These are phyloP conservation scores for Yarrowia porcina DNA, from an alignment of 805 yeast genomes.

Conservation along the genomic window DNA sequence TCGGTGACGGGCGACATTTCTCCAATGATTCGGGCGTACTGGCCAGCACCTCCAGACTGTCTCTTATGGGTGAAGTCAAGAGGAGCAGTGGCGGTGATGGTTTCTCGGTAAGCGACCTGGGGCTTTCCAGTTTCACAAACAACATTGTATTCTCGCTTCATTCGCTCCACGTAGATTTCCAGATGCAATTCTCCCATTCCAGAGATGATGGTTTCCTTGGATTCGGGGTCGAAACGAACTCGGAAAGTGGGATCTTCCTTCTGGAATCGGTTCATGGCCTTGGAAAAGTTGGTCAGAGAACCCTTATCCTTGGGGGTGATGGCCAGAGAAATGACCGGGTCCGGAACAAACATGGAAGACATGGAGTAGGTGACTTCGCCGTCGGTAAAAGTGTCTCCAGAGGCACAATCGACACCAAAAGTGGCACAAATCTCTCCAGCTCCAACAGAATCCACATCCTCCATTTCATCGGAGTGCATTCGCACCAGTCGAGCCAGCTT, in stretches of 20 bases:
- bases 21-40: constrained; percentile 95
- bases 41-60: constrained; percentile 99
- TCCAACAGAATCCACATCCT: constrained; percentile 90
- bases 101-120: constrained; percentile 96
- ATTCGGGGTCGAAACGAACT: constrained; percentile 82
- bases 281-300: constrained; percentile 75
- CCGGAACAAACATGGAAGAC: constrained; percentile 99
- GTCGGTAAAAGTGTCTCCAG: constrained; percentile 96
- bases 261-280: constrained; percentile 95
- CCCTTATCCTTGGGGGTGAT: constrained; percentile 87
- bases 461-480: constrained; percentile 99
- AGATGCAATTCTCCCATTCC: constrained; percentile 99
- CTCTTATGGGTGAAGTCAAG: constrained; percentile 96
- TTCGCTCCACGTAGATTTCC: constrained; percentile 97
- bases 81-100: constrained; percentile 65
- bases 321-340: constrained; percentile 93
- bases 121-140: constrained; percentile 96
- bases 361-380: constrained; percentile 77
- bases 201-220: constrained; percentile 89
- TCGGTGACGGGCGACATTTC: constrained; percentile 56
- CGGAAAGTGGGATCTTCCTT: constrained; percentile 99
- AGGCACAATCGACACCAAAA: constrained; percentile 97
- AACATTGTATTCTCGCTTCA: constrained; percentile 94
- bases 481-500: constrained; percentile 92
- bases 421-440: constrained; percentile 99